These are phyloP conservation scores for Leishmania lainsoni DNA, from an alignment of 208 protist genomes.

Conservation along the genomic window DNA sequence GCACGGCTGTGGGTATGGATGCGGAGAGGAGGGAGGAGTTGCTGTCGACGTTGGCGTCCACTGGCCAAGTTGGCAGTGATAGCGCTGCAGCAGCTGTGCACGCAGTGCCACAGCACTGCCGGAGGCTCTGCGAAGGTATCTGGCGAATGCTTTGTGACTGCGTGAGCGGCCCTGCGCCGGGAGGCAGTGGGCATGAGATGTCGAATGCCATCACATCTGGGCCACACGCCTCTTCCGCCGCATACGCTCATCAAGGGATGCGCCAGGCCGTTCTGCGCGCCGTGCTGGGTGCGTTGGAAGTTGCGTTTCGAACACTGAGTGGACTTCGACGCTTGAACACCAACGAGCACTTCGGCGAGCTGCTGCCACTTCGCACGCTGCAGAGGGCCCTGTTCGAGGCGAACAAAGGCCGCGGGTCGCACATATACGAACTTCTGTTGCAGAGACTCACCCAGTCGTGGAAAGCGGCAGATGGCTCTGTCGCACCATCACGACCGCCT, in stretches of 20 bases:
- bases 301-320: conserved; percentile 14
- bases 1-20: neutral
- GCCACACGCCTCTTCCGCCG: neutral
- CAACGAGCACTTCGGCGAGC: conserved; percentile 11
- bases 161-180: conserved; percentile 10
- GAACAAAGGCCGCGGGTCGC: conserved; percentile 13
- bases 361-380: conserved; percentile 31
- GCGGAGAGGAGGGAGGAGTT: neutral
- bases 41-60: neutral
- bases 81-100: neutral
- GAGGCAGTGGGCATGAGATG: conserved; percentile 1
- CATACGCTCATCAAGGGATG: neutral
- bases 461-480: conserved; percentile 1
- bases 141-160: conserved; percentile 27
- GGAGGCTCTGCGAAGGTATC: conserved; percentile 22
- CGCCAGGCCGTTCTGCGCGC: conserved; percentile 18
- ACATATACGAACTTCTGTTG: conserved; percentile 29
- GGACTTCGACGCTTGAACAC: neutral
- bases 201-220: neutral
- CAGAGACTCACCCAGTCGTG: conserved; percentile 22
- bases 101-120: conserved; percentile 25
- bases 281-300: conserved; percentile 9
- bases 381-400: conserved; percentile 31
- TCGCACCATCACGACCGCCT: neutral
- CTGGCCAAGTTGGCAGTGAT: neutral